These are phyloP conservation scores for Starmera caribaea DNA, from an alignment of 805 yeast genomes.

Conservation along the genomic window DNA sequence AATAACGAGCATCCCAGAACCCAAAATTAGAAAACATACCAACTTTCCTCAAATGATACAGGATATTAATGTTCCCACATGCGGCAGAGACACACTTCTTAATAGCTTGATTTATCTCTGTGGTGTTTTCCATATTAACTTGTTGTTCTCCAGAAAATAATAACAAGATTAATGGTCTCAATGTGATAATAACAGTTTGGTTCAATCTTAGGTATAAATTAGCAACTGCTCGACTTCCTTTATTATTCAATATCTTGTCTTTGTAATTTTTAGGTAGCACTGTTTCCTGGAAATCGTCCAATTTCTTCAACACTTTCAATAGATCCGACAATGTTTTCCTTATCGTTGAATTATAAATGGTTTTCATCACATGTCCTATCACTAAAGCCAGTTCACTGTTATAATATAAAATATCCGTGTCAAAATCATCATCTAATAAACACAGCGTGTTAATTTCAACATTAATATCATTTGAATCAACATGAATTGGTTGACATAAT, in stretches of 20 bases:
- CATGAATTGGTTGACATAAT: conserved; percentile 26
- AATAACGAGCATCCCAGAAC: conserved; percentile 30
- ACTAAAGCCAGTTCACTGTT: conserved; percentile 16
- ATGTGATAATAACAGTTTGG: conserved; percentile 25
- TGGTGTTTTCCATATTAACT: conserved; percentile 4
- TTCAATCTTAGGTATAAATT: conserved; percentile 26
- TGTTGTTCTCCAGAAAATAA: conserved; percentile 22
- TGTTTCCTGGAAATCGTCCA: conserved; percentile 16
- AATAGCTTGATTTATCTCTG: conserved; percentile 18
- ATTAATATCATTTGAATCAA: conserved; percentile 23
- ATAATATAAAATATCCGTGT: conserved; percentile 17
- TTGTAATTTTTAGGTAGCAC: conserved; percentile 10
- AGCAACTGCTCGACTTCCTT: conserved; percentile 18
- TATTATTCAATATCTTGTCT: conserved; percentile 10
- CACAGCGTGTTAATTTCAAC: conserved; percentile 15
- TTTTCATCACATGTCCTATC: conserved; percentile 22
- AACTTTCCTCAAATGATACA: conserved; percentile 18
- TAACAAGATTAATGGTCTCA: conserved; percentile 25
- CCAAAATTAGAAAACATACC: conserved; percentile 26
- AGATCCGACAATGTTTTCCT: conserved; percentile 17
- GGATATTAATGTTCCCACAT: conserved; percentile 20
- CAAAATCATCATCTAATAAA: conserved; percentile 22
- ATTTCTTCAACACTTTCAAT: conserved; percentile 13
- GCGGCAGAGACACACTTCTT: conserved; percentile 23
- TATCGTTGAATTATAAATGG: conserved; percentile 22